Conservation (phyloP, 768 basidiomycete species). For the Leccinum sublutescens region DNA sequence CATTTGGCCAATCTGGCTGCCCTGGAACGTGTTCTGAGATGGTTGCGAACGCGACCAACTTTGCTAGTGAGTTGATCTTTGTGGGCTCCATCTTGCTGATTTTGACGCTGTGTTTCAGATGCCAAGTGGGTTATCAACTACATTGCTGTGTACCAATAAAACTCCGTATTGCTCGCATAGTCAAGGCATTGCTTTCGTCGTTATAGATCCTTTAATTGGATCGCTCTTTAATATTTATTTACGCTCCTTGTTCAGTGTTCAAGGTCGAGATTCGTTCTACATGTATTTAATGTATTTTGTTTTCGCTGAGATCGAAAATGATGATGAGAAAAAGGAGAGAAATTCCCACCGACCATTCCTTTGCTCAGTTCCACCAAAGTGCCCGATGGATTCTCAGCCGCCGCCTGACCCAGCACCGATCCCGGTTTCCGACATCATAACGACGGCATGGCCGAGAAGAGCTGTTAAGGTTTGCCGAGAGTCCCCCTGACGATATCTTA, state of each 20-base stretch:
- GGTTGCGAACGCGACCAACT: slow-evolving; percentile 58
- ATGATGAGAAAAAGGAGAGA: slow-evolving; percentile 28
- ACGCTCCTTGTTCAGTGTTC: slow-evolving; percentile 11
- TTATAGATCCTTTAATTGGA: not conserved
- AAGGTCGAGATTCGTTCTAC: not conserved
- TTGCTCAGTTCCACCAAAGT: slow-evolving; percentile 27
- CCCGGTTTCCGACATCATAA: slow-evolving; percentile 54
- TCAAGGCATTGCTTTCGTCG: not conserved
- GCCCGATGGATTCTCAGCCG: slow-evolving; percentile 36
- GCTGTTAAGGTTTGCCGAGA: slow-evolving; percentile 45
- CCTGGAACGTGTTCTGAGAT: slow-evolving; percentile 45
- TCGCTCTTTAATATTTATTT: not conserved
- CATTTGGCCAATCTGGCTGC: slow-evolving; percentile 33
- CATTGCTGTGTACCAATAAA: slow-evolving; percentile 49
- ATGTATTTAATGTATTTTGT: not conserved
- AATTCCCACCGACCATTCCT: slow-evolving; percentile 30
- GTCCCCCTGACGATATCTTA: slow-evolving; percentile 1
- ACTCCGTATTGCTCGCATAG: not conserved
- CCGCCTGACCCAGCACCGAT: slow-evolving; percentile 33
- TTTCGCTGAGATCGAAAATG: slow-evolving; percentile 11
- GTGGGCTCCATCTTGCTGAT: not conserved
- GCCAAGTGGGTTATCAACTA: slow-evolving; percentile 59
- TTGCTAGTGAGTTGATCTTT: slow-evolving; percentile 34
- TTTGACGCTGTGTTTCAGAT: slow-evolving; percentile 33
- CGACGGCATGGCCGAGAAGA: slow-evolving; percentile 49